phyloP scores from a whole-genome alignment of 1,284 basidiomycete genomes.

The Leucoagaricus sp. region DNA sequence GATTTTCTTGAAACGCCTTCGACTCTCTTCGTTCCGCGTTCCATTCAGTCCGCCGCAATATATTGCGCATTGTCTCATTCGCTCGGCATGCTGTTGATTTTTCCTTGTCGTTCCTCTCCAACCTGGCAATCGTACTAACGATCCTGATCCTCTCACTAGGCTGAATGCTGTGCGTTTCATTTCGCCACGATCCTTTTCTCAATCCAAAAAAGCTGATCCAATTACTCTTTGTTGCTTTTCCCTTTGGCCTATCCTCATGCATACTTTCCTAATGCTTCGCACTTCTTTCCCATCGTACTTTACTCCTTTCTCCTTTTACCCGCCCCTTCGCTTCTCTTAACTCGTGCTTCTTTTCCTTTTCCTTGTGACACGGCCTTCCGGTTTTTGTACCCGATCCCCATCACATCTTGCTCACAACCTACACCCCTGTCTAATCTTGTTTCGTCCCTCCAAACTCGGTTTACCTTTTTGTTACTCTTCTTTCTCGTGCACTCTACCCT shows the following conservation, averaged over 20 bases:
- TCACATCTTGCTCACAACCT: slow-evolving; percentile 3
- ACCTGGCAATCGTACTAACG: background rate
- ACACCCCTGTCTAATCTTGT: background rate
- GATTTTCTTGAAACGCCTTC: background rate
- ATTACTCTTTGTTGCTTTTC: slow-evolving; percentile 1
- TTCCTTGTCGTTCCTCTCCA: background rate
- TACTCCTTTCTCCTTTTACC: background rate
- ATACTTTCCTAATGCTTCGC: background rate
- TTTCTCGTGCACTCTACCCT: slow-evolving; percentile 12
- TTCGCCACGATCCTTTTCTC: background rate
- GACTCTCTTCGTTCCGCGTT: background rate
- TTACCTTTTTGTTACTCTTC: background rate
- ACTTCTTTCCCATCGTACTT: background rate
- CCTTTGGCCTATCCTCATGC: background rate
- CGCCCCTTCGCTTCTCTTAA: background rate
- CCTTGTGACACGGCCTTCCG: background rate
- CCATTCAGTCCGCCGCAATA: background rate
- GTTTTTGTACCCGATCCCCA: background rate
- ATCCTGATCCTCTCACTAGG: slow-evolving; percentile 2
- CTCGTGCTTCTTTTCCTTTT: background rate
- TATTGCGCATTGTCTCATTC: background rate
- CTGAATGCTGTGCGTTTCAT: slow-evolving; percentile 12
- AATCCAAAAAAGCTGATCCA: slow-evolving; percentile 6
- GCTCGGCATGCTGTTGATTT: background rate
- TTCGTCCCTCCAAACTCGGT: background rate